These are phyloP conservation scores for Candida smagusa DNA, from an alignment of 1,139 yeast genomes.

Conservation along the genomic window DNA sequence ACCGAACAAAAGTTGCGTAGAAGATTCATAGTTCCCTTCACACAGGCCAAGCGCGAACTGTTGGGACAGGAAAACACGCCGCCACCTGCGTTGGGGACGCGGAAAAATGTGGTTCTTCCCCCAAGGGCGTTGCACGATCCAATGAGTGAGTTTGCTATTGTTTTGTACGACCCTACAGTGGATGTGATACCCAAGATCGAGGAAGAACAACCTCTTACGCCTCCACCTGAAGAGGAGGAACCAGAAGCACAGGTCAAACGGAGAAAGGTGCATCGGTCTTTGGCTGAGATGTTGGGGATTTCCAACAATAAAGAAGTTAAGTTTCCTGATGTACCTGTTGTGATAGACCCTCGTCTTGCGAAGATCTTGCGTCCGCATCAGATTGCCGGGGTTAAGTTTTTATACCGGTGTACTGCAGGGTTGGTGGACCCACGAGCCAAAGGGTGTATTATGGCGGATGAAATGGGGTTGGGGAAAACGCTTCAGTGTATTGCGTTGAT, in stretches of 20 bases:
- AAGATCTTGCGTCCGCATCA: slow-evolving; percentile 93
- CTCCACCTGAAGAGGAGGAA: slow-evolving; percentile 12
- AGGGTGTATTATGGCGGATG: slow-evolving; percentile 99
- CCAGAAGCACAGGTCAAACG: slow-evolving; percentile 22
- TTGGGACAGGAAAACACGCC: slow-evolving; percentile 29
- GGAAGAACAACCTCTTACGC: slow-evolving; percentile 32
- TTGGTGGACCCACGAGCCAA: slow-evolving; percentile 79
- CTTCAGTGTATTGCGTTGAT: slow-evolving; percentile 85
- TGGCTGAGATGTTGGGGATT: slow-evolving; percentile 82
- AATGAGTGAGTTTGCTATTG: slow-evolving; percentile 88
- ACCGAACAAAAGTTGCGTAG: slow-evolving; percentile 33
- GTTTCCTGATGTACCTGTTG: slow-evolving; percentile 89
- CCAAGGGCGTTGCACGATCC: slow-evolving; percentile 96
- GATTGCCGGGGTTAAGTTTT: slow-evolving; percentile 88
- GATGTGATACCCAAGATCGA: slow-evolving; percentile 55
- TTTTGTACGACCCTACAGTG: slow-evolving; percentile 90
- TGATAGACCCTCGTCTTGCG: slow-evolving; percentile 85
- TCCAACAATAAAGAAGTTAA: slow-evolving; percentile 50
- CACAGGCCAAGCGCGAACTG: slow-evolving; percentile 25
- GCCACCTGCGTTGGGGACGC: slow-evolving; percentile 73
- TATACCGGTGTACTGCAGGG: slow-evolving; percentile 90
- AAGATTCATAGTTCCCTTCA: slow-evolving; percentile 52
- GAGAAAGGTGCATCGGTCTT: slow-evolving; percentile 54
- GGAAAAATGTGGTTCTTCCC: slow-evolving; percentile 62
- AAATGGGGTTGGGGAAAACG: slow-evolving; percentile 97